Percentiles rank a stretch among this genome's conserved stretches.
phyloP scores from a whole-genome alignment of 345 rosid species.

The Turnera subulata region DNA sequence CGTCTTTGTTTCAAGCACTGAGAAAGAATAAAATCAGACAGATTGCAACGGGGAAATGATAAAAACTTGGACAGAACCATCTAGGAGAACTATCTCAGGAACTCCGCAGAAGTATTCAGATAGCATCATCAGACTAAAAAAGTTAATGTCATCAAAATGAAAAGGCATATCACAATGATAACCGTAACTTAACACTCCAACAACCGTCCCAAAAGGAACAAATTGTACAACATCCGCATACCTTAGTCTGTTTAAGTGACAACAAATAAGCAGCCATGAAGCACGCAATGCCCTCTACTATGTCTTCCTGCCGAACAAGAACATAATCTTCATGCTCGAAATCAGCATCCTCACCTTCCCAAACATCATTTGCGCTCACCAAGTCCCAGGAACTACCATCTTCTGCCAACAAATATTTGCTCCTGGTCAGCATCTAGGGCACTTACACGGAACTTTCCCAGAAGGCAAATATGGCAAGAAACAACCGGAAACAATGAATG shows the following conservation, averaged over 20 bases:
- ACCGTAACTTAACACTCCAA: too few species aligned
- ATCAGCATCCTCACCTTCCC: constrained; percentile 48
- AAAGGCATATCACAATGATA: neutral
- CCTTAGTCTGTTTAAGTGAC: constrained; percentile 90
- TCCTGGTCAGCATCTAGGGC: constrained; percentile 9
- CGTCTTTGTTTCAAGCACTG: too few species aligned
- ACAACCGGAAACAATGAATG: neutral
- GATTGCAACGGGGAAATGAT: too few species aligned
- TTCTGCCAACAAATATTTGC: constrained; percentile 35
- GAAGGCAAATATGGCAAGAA: neutral
- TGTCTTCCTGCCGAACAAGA: constrained; percentile 90
- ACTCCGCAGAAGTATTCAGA: too few species aligned
- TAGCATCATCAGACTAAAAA: too few species aligned
- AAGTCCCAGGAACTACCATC: constrained; percentile 86
- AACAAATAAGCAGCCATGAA: constrained; percentile 87
- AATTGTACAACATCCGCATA: constrained; percentile 19
- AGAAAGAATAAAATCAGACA: too few species aligned
- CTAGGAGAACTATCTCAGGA: too few species aligned
- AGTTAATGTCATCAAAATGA: neutral
- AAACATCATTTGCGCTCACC: constrained; percentile 68
- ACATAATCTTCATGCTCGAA: constrained; percentile 71
- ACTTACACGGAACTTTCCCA: constrained; percentile 1
- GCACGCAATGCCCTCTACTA: constrained; percentile 88
- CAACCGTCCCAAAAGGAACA: neutral
- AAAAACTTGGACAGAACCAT: too few species aligned